Conservation (phyloP, 2,329 filamentous ascomycete genomes). For the Ophioceras dolichostomum region DNA sequence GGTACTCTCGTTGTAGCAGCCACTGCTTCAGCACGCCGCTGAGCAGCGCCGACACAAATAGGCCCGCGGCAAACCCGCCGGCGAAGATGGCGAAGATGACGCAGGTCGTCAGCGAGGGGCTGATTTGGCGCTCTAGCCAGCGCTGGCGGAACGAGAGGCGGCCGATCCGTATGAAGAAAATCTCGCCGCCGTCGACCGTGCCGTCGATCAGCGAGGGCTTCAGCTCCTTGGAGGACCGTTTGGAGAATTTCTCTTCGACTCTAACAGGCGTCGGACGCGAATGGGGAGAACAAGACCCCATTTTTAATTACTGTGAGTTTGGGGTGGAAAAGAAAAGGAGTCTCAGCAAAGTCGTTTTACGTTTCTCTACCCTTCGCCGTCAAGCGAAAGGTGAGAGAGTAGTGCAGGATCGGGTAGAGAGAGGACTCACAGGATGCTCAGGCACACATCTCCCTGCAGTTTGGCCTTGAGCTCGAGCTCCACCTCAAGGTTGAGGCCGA, state of each 20-base stretch:
- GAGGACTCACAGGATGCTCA: slow-evolving; percentile 51
- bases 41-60: slow-evolving; percentile 1
- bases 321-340: not conserved
- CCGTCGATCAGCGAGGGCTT: slow-evolving; percentile 5
- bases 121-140: slow-evolving; percentile 18
- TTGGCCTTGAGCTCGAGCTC: slow-evolving; percentile 72
- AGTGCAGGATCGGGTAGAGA: no score
- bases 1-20: not conserved
- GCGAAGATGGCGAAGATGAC: slow-evolving; percentile 9
- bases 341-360: no score
- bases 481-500: slow-evolving; percentile 52
- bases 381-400: no score
- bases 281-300: no score
- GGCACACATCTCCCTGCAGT: slow-evolving; percentile 62
- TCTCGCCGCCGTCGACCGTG: slow-evolving; percentile 11
- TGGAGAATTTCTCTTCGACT: slow-evolving; percentile 13
- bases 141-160: slow-evolving; percentile 15
- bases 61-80: slow-evolving; percentile 12
- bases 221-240: slow-evolving; percentile 13
- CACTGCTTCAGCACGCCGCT: not conserved
- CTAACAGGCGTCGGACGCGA: no score
- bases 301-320: no score
- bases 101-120: slow-evolving; percentile 11
- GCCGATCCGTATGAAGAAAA: slow-evolving; percentile 21
- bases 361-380: no score